Evolutionary conservation across 2,329 filamentous ascomycete species (phyloP), one percentile per base, ranked within the genome.

Genomic region (Aspergillus arachidicola): DNA sequence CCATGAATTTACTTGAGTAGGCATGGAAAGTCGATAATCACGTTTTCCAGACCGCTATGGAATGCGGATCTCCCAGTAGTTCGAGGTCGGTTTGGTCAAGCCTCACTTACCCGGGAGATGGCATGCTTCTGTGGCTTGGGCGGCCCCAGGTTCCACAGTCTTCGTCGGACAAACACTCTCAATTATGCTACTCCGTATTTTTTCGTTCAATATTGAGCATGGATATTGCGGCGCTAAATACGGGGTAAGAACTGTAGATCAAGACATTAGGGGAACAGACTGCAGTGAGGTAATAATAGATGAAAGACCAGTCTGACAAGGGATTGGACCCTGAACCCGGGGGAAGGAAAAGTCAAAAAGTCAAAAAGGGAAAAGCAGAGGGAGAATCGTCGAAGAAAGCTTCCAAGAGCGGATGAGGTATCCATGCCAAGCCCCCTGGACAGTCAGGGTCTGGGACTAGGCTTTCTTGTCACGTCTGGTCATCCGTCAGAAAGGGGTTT

Each of bases 381-480:
- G 28, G 51, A 19, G 19, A 38, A 55, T 55, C 51, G 12, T 55
- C 51, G 32, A 55, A 55, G 28, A 38, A 58, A 50, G 46, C 32
- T 61, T 57, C 59, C 45, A 43, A 30, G 32, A 61, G 46, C 55
- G 60, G 56, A 55, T 60, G 58, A 63, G 58, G 53, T 50, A 63
- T 64, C 57, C 62, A 56, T 43, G 64, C 64, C 62, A 71, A 72
- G 69, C 64, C 66, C 71, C 71, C 66, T 68, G 61, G 64, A 51
- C 45, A 59, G 46, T 50, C 57, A 66, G 62, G 63, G 65, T 68
- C 64, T 61, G 65, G 64, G 63, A 57, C 58, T 60, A 56, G 53
- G 57, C 61, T 62, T 38, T 58, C 54, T 55, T 58, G 48, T 54
- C 45, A 48, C 45, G 60, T 56, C 56, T 60, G 61, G 59, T 57